Percentiles rank a stretch among this genome's conserved stretches.
These are phyloP conservation scores for Rugiboletus extremiorientalis DNA, from an alignment of 1,284 basidiomycete species.

Conservation along the genomic window DNA sequence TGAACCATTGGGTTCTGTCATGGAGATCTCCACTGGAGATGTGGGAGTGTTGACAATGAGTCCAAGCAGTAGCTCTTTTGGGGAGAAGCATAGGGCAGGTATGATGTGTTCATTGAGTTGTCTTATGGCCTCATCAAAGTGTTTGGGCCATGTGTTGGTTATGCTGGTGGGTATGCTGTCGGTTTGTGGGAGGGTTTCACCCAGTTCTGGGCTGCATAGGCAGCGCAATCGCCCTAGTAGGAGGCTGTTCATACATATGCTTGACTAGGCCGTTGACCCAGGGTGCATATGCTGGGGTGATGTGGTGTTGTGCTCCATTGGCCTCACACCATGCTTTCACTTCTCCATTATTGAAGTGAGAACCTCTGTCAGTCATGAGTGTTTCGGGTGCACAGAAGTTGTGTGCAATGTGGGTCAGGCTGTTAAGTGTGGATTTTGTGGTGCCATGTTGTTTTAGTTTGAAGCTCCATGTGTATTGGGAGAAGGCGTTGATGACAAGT, in stretches of 20 bases:
- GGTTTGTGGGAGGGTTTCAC: too few relatives aligned
- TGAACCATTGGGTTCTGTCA: too few relatives aligned
- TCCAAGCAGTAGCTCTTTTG: too few relatives aligned
- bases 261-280: too few relatives aligned
- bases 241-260: slow-evolving; percentile 32
- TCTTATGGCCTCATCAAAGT: slow-evolving; percentile 31
- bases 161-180: slow-evolving; percentile 9
- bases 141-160: slow-evolving; percentile 32
- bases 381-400: slow-evolving; percentile 31
- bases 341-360: slow-evolving; percentile 38
- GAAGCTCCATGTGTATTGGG: slow-evolving; percentile 16
- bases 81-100: too few relatives aligned
- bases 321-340: slow-evolving; percentile 31
- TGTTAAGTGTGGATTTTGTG: slow-evolving; percentile 11
- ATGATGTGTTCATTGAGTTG: slow-evolving; percentile 32
- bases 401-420: slow-evolving; percentile 25
- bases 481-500: slow-evolving; percentile 21
- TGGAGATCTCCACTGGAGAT: too few relatives aligned
- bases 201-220: slow-evolving; percentile 36
- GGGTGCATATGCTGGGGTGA: slow-evolving; percentile 38
- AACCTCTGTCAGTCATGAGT: slow-evolving; percentile 40
- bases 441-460: slow-evolving; percentile 23
- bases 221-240: slow-evolving; percentile 31
- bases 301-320: slow-evolving; percentile 20
- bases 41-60: too few relatives aligned